Conservation (phyloP, 768 basidiomycete species). For the Suillus spraguei region DNA sequence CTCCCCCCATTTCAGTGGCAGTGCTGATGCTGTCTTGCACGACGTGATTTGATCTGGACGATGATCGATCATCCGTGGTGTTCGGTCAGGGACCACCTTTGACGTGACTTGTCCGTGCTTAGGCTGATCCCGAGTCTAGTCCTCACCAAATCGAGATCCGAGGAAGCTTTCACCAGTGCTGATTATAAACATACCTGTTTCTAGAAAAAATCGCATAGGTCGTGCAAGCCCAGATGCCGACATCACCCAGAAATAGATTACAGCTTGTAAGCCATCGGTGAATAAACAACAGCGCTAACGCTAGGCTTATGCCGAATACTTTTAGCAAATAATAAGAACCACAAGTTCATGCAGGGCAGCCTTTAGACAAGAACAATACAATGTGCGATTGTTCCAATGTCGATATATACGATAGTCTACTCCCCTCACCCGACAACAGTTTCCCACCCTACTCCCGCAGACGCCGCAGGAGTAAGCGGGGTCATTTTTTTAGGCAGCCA, state of each 20-base stretch:
- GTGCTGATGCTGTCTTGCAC: neutral
- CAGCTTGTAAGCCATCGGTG: neutral
- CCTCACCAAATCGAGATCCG: too few relatives aligned
- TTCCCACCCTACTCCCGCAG: conserved; percentile 65
- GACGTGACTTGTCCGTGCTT: too few relatives aligned
- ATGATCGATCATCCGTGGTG: too few relatives aligned
- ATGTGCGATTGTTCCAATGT: too few relatives aligned
- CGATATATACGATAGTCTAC: too few relatives aligned
- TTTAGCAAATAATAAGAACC: neutral
- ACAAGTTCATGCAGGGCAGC: too few relatives aligned
- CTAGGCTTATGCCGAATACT: neutral
- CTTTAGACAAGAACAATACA: conserved; percentile 55
- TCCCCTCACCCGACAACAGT: conserved; percentile 59
- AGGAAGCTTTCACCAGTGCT: too few relatives aligned
- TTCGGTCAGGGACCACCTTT: too few relatives aligned
- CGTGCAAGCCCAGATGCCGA: neutral
- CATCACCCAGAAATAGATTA: neutral
- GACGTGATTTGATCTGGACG: too few relatives aligned
- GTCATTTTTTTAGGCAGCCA: conserved; percentile 67
- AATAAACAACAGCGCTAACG: neutral
- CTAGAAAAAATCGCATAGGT: neutral
- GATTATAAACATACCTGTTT: too few relatives aligned
- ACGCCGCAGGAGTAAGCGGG: conserved; percentile 42
- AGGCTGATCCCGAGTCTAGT: too few relatives aligned
- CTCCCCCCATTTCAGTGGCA: too few relatives aligned